Evolutionary conservation across 805 yeast genomes (phyloP).

Genomic region (Saturnispora halmiae): DNA sequence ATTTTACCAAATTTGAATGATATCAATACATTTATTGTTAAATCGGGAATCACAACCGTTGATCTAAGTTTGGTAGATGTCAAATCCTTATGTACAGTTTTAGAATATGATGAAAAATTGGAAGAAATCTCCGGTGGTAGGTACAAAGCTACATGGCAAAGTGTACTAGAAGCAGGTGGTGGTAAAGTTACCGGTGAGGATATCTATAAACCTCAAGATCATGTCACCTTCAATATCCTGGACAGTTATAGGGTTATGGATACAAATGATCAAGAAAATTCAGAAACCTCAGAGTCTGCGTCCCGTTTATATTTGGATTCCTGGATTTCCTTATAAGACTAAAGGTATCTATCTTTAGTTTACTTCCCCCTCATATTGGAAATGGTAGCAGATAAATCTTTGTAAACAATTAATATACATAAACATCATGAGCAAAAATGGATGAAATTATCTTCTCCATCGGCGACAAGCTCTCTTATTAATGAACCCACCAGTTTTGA

Average conservation of each 20-base stretch:
- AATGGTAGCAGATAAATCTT: conserved; percentile 10
- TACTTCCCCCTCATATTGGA: conserved; percentile 10
- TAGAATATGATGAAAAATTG: conserved; percentile 77
- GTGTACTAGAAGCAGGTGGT: conserved; percentile 63
- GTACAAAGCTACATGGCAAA: conserved; percentile 77
- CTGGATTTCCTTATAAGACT: conserved; percentile 14
- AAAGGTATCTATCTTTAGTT: not conserved
- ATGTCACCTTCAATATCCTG: conserved; percentile 24
- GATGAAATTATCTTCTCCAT: not conserved
- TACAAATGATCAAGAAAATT: conserved; percentile 12
- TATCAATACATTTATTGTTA: conserved; percentile 63
- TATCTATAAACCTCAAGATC: conserved; percentile 23
- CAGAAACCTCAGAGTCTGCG: not conserved
- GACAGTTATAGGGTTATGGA: conserved; percentile 28
- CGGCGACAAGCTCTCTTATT: not conserved
- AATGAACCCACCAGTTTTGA: conserved; percentile 8
- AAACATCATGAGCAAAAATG: not conserved
- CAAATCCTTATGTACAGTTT: conserved; percentile 75
- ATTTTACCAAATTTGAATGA: conserved; percentile 63
- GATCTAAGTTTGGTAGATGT: conserved; percentile 70
- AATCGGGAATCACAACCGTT: conserved; percentile 69
- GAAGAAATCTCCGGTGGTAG: conserved; percentile 55
- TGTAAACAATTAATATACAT: not conserved
- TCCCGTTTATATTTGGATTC: conserved; percentile 23
- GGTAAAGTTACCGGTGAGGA: conserved; percentile 27